Evolutionary conservation across 2,329 filamentous ascomycete genomes (phyloP).

Genomic region (Beauveria scarabaeidicola): DNA sequence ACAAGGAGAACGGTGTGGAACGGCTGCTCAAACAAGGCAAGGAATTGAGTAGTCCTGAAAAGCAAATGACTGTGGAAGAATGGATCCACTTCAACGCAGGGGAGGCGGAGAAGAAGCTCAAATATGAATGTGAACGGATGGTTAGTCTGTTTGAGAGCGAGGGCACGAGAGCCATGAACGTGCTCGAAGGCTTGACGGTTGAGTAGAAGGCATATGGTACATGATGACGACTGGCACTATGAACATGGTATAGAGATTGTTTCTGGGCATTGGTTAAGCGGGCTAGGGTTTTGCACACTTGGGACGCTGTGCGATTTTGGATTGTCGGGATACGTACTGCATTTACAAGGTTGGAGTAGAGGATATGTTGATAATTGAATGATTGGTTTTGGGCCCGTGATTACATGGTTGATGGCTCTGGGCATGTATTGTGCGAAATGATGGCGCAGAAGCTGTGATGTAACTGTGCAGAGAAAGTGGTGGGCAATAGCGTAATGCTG

Average conservation of each 20-base stretch:
- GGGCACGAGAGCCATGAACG: slow-evolving; percentile 67
- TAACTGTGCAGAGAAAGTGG: slow-evolving; percentile 1
- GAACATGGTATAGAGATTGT: not conserved
- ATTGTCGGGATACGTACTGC: slow-evolving; percentile 2
- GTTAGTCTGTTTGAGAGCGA: slow-evolving; percentile 78
- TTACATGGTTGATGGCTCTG: not conserved
- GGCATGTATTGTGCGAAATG: too few species aligned
- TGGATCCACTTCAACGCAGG: slow-evolving; percentile 81
- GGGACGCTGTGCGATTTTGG: slow-evolving; percentile 3
- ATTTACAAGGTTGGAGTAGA: slow-evolving; percentile 7
- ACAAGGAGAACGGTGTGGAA: slow-evolving; percentile 45
- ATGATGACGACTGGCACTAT: slow-evolving; percentile 1
- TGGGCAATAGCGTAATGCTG: slow-evolving; percentile 1
- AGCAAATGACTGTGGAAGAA: slow-evolving; percentile 85
- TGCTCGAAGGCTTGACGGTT: slow-evolving; percentile 63
- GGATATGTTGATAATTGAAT: slow-evolving; percentile 9
- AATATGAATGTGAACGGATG: slow-evolving; percentile 72
- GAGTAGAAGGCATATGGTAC: slow-evolving; percentile 25
- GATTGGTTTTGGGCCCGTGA: not conserved
- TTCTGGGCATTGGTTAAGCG: slow-evolving; percentile 6
- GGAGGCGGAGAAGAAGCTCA: slow-evolving; percentile 70
- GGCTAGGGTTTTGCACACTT: slow-evolving; percentile 1
- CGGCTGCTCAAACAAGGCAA: slow-evolving; percentile 46
- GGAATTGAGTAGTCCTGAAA: slow-evolving; percentile 66
- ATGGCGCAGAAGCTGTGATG: not conserved